A percentile compares a stretch with the other conserved stretches of the same genome.
Conservation (phyloP, 148 eudicot genomes). For the Fagopyrum esculentum region DNA sequence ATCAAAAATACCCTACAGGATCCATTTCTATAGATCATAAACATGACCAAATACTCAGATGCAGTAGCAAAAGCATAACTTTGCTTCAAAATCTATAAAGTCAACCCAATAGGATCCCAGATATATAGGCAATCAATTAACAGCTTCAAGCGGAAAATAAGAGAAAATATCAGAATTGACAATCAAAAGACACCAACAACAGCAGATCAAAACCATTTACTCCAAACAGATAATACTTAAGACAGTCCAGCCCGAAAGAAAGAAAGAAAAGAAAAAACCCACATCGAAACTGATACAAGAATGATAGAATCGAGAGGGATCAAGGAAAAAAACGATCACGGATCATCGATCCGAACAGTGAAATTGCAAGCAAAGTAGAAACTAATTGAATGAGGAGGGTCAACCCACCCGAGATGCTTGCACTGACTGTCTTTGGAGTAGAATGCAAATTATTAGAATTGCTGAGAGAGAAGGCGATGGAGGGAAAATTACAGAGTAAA, state of each 20-base stretch:
- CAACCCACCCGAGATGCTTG: slow-evolving; percentile 5
- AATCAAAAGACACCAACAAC: neutral
- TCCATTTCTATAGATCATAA: neutral
- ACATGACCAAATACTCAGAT: neutral
- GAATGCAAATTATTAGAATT: neutral
- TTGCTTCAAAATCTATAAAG: neutral
- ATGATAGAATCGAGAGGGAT: slow-evolving; percentile 1
- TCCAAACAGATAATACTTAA: neutral
- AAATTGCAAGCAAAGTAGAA: neutral
- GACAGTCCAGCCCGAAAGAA: slow-evolving; percentile 15
- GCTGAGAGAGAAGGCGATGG: slow-evolving; percentile 6
- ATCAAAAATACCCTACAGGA: neutral
- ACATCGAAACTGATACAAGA: slow-evolving; percentile 12
- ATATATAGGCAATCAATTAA: neutral
- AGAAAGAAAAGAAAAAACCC: neutral
- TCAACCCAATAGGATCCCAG: neutral
- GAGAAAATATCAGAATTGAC: neutral
- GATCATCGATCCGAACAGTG: neutral
- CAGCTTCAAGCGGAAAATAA: neutral
- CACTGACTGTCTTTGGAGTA: neutral
- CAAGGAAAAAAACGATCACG: neutral
- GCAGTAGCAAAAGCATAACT: neutral
- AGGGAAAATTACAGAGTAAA: slow-evolving; percentile 2
- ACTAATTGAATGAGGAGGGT: neutral
- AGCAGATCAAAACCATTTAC: slow-evolving; percentile 4